Evolutionary conservation across 306 rosid species (phyloP).

Genomic region (Acacia melanoxylon): DNA sequence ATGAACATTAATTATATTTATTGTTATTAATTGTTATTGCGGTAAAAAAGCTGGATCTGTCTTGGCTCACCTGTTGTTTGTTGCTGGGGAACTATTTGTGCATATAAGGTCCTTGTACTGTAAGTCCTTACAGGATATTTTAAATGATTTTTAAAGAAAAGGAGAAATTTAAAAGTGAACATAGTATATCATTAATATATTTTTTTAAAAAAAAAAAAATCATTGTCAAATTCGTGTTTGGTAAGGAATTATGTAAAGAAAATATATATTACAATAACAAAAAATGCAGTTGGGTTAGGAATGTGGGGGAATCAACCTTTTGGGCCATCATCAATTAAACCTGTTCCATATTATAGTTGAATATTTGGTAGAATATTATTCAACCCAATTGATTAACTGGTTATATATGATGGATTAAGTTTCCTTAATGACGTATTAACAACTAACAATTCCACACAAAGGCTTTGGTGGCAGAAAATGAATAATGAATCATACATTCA

Average conservation of each 20-base stretch:
- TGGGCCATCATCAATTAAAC: neutral
- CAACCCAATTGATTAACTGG: neutral
- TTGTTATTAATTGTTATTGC: too few species aligned
- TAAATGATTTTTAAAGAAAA: too few species aligned
- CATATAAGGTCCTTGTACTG: too few species aligned
- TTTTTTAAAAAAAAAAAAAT: too few species aligned
- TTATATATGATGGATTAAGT: neutral
- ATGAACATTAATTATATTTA: too few species aligned
- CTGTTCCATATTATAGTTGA: neutral
- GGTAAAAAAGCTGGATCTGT: neutral
- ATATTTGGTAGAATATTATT: neutral
- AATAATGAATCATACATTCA: constrained; percentile 32
- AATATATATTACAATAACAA: neutral
- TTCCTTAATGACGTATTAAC: neutral
- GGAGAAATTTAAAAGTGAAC: too few species aligned
- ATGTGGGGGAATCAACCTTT: neutral
- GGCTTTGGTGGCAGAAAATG: constrained; percentile 17
- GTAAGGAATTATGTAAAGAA: neutral
- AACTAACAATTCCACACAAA: constrained; percentile 11
- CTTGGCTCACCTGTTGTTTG: neutral
- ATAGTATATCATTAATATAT: neutral
- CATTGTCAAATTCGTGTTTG: neutral
- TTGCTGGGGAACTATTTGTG: too few species aligned
- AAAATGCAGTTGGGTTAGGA: neutral
- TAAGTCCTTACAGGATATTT: neutral